A percentile compares a stretch with the other conserved stretches of the same genome.
Evolutionary conservation across 345 rosid genomes (phyloP).

Genomic region (Streptanthus diversifolius): DNA sequence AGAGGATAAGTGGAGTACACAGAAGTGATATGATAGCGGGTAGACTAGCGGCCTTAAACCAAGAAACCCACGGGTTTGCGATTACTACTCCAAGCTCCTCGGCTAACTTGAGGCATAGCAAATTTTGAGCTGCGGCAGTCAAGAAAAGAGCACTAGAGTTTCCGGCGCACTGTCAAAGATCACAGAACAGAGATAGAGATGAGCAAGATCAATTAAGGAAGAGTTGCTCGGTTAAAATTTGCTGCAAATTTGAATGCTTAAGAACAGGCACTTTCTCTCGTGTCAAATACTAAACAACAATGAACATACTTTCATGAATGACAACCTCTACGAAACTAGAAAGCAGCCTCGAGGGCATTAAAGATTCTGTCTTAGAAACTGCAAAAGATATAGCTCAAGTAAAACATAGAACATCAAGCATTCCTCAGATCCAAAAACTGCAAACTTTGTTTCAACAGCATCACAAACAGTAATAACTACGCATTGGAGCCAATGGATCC

Average conservation of each 20-base stretch:
- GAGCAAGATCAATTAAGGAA: not conserved
- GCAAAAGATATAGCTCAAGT: not conserved
- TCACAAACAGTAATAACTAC: not conserved
- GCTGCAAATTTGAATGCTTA: not conserved
- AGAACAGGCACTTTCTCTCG: too few relatives aligned
- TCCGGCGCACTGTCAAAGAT: constrained; percentile 59
- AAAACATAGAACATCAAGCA: not conserved
- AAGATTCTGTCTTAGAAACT: not conserved
- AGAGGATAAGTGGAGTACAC: constrained; percentile 70
- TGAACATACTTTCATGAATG: not conserved
- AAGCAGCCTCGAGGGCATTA: not conserved
- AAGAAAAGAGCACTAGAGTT: constrained; percentile 96
- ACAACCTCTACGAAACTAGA: not conserved
- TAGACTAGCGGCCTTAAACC: constrained; percentile 94
- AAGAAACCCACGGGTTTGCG: constrained; percentile 84
- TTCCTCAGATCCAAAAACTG: too few relatives aligned
- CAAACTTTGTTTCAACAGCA: not conserved
- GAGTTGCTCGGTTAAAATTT: not conserved
- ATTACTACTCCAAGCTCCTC: constrained; percentile 88
- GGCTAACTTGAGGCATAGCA: constrained; percentile 86
- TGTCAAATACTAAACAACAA: too few relatives aligned
- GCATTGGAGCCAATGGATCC: not conserved
- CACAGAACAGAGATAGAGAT: constrained; percentile 21
- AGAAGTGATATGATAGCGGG: constrained; percentile 74
- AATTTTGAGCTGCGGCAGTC: constrained; percentile 95